Base-by-base conservation (phyloP, 805 yeast genomes). In the Teunomyces atbi region DNA sequence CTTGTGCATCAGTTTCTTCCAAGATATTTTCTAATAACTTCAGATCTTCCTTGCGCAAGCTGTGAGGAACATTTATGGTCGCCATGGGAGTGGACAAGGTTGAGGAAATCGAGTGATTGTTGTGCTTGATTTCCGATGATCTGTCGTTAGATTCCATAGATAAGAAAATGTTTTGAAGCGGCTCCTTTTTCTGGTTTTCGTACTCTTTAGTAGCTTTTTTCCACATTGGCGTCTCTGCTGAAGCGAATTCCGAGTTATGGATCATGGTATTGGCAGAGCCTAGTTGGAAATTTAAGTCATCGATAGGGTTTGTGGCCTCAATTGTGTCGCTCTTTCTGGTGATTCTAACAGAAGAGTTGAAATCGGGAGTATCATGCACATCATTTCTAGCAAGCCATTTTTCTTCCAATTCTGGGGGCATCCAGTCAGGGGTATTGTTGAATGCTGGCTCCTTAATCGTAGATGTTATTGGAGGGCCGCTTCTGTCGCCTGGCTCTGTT, bases 1-100 rank as follows among this genome's bases (percentile, higher is more conserved):
- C 37, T 20, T 56, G 59, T 29, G 53, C 56, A n/a, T 55, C 58
- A 36, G 54, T 51, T 8, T 53, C 50, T 27, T 56, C 64, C 8
- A 59, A 45, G 28, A 64, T 53, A 36, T 63, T 52, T 29, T 58
- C 64, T 13, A 36, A 21, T 6, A 21, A 8, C 23, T 36, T 36
- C 27, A 36, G 23, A 2, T 36, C 39, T 19, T 27, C 27, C 28
- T 41, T 30, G 4, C 30, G 28, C 11, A 18, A 29, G 10, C 20
- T 27, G 4, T 33, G 23, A 8, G 37, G 37, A 7, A 29, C 44
- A 30, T 45, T 53, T 34, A 60, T 52, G 1, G 66, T 61, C 4
- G 58, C 64, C 54, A 68, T 60, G 4, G 75, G 76, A 1, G 76
- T 70, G 3, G 74, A 69, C 29, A 64, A 50, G 0, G 71, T 67